Evolutionary conservation across 257 asterid genomes (phyloP).

Genomic region (Solanum chmielewskii): DNA sequence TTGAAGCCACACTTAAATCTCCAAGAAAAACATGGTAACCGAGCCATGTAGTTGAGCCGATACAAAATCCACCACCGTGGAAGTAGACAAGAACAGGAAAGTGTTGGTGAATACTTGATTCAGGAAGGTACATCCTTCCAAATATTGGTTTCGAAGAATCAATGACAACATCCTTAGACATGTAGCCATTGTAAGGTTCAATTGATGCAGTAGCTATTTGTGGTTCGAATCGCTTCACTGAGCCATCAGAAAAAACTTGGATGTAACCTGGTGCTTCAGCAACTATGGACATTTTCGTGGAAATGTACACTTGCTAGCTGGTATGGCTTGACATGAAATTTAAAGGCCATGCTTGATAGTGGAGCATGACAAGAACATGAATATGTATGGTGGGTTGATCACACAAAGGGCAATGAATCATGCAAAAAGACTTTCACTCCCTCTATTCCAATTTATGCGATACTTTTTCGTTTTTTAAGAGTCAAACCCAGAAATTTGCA

Average conservation of each 20-base stretch:
- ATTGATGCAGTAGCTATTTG: slow-evolving; percentile 16
- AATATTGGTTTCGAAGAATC: slow-evolving; percentile 39
- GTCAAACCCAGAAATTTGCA: too few species aligned
- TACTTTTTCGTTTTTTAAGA: too few species aligned
- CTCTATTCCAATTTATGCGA: too few species aligned
- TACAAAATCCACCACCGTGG: slow-evolving; percentile 90
- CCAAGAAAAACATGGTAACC: slow-evolving; percentile 63
- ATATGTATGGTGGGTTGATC: neutral
- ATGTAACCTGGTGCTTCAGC: slow-evolving; percentile 47
- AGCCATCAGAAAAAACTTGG: slow-evolving; percentile 54
- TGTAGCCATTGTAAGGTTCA: slow-evolving; percentile 21
- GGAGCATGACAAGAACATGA: neutral
- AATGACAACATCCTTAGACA: slow-evolving; percentile 42
- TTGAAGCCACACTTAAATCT: slow-evolving; percentile 32
- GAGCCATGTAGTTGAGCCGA: slow-evolving; percentile 70
- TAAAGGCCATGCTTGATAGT: neutral
- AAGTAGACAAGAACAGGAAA: slow-evolving; percentile 56
- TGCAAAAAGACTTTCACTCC: neutral
- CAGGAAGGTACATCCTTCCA: slow-evolving; percentile 38
- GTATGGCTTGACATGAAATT: neutral
- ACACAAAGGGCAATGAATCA: neutral
- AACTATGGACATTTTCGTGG: slow-evolving; percentile 32
- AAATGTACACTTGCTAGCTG: neutral
- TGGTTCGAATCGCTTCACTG: slow-evolving; percentile 32
- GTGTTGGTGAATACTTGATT: neutral